These are phyloP conservation scores for Termitomyces sp. DNA, from an alignment of 768 basidiomycete genomes.

Conservation along the genomic window DNA sequence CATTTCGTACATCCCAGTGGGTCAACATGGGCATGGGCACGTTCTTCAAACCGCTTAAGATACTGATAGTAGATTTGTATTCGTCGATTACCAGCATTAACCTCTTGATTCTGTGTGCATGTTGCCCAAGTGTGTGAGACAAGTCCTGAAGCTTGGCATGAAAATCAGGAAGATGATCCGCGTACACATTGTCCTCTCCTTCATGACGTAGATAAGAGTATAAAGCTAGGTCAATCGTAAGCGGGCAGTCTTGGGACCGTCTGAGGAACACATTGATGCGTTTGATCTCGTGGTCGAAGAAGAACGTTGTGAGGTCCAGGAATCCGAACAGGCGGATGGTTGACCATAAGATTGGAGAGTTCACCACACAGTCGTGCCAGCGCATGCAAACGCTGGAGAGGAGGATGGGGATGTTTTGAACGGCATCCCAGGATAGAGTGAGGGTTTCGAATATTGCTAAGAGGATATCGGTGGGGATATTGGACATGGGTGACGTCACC, in stretches of 20 bases:
- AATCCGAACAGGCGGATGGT: neutral
- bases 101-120: slow-evolving; percentile 1
- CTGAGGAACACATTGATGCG: neutral
- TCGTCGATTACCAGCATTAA: slow-evolving; percentile 1
- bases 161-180: neutral
- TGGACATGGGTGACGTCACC: neutral
- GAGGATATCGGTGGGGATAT: neutral
- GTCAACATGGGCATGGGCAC: neutral
- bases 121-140: neutral
- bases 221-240: neutral
- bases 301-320: neutral
- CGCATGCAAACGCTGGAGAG: slow-evolving; percentile 1
- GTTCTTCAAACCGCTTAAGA: neutral
- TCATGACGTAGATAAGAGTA: neutral
- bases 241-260: neutral
- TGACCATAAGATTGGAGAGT: neutral
- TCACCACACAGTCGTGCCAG: neutral
- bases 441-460: neutral
- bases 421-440: neutral
- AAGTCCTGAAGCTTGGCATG: neutral
- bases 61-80: slow-evolving; percentile 2
- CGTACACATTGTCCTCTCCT: neutral
- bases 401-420: neutral
- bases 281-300: neutral
- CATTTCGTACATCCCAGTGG: neutral